Evolutionary conservation across 345 rosid species (phyloP).

Genomic region (Streptanthus diversifolius): DNA sequence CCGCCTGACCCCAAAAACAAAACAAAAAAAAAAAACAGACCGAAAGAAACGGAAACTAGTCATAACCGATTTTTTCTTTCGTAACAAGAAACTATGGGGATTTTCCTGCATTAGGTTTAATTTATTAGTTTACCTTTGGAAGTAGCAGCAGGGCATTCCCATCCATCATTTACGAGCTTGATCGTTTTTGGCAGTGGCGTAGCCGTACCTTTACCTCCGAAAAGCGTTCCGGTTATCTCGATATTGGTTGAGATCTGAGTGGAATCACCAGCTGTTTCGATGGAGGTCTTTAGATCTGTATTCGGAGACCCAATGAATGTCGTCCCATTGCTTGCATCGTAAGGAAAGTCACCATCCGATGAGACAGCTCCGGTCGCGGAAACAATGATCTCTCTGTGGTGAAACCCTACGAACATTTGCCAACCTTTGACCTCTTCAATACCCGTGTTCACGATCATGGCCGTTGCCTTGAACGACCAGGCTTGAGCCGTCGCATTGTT

Average conservation of each 20-base stretch:
- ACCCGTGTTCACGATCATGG: slow-evolving; percentile 58
- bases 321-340: slow-evolving; percentile 65
- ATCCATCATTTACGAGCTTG: slow-evolving; percentile 62
- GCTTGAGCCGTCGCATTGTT: slow-evolving; percentile 75
- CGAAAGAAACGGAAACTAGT: not conserved
- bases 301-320: slow-evolving; percentile 53
- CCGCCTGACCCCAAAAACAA: slow-evolving; percentile 40
- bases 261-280: slow-evolving; percentile 76
- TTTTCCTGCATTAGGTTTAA: not conserved
- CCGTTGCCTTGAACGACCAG: slow-evolving; percentile 74
- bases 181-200: slow-evolving; percentile 70
- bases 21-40: not conserved
- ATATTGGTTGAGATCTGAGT: slow-evolving; percentile 52
- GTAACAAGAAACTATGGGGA: not conserved
- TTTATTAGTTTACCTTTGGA: slow-evolving; percentile 35
- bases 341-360: slow-evolving; percentile 63
- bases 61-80: not conserved
- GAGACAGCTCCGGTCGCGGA: slow-evolving; percentile 48
- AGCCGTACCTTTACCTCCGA: slow-evolving; percentile 57
- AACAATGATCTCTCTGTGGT: slow-evolving; percentile 65
- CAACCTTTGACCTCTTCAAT: slow-evolving; percentile 68
- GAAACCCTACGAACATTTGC: slow-evolving; percentile 65
- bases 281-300: slow-evolving; percentile 64
- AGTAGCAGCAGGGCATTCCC: slow-evolving; percentile 59
- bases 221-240: slow-evolving; percentile 64